These are phyloP conservation scores for Aquilaria yunnanensis DNA, from an alignment of 345 rosid species.

Conservation along the genomic window DNA sequence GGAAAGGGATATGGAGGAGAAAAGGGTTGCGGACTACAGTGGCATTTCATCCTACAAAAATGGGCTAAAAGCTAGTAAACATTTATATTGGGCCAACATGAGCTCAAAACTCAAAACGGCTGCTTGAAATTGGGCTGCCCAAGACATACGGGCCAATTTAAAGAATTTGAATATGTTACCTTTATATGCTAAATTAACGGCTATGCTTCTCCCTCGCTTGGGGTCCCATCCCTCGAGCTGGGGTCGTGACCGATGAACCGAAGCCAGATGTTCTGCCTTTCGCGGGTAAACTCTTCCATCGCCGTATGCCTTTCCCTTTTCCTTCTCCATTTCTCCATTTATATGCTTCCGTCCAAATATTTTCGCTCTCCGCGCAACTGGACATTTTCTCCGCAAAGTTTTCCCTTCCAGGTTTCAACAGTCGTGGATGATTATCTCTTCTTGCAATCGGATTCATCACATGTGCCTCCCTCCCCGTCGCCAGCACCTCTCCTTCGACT, in stretches of 20 bases:
- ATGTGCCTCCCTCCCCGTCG: slow-evolving; percentile 25
- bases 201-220: neutral
- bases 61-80: too few species aligned
- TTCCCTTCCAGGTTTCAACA: too few species aligned
- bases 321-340: slow-evolving; percentile 1
- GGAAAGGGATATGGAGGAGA: too few species aligned
- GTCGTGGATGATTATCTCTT: slow-evolving; percentile 10
- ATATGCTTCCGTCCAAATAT: neutral
- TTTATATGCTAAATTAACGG: too few species aligned
- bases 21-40: too few species aligned
- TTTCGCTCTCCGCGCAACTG: neutral
- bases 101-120: too few species aligned
- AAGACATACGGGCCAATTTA: too few species aligned
- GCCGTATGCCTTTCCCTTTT: slow-evolving; percentile 4
- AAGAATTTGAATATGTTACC: too few species aligned
- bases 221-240: slow-evolving; percentile 3
- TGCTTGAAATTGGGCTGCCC: too few species aligned
- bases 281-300: slow-evolving; percentile 22
- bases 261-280: slow-evolving; percentile 8
- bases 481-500: slow-evolving; percentile 1
- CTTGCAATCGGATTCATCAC: slow-evolving; percentile 18
- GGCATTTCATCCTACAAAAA: too few species aligned
- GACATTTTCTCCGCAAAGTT: neutral
- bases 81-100: too few species aligned
- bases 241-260: slow-evolving; percentile 7